phyloP scores from a whole-genome alignment of 1,139 yeast genomes.

The Yueomyces sp. region DNA sequence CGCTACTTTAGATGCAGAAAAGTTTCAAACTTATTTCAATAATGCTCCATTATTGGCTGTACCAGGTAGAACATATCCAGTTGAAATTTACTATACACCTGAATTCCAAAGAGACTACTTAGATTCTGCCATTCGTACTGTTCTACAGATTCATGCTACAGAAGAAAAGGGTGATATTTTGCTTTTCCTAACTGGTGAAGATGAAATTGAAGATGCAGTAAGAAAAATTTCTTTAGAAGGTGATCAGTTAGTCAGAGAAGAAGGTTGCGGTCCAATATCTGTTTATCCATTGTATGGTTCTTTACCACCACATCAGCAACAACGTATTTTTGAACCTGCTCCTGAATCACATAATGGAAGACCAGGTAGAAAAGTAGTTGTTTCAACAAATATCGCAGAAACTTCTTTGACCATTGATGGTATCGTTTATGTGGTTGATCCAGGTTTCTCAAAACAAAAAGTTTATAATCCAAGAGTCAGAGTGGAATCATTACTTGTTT shows the following conservation, averaged over 20 bases:
- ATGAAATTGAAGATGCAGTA: slow-evolving; percentile 95
- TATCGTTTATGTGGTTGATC: slow-evolving; percentile 92
- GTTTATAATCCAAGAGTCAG: slow-evolving; percentile 94
- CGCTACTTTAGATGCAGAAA: slow-evolving; percentile 94
- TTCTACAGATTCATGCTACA: slow-evolving; percentile 89
- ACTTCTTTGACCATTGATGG: slow-evolving; percentile 97
- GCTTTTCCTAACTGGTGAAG: slow-evolving; percentile 90
- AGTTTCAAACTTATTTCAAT: slow-evolving; percentile 80
- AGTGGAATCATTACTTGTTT: slow-evolving; percentile 85
- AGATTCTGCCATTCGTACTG: slow-evolving; percentile 91
- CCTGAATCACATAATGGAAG: slow-evolving; percentile 51
- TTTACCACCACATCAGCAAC: slow-evolving; percentile 90
- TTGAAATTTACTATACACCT: slow-evolving; percentile 91
- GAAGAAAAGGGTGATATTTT: slow-evolving; percentile 90
- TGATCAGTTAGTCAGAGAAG: slow-evolving; percentile 79
- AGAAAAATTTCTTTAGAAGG: slow-evolving; percentile 77
- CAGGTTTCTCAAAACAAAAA: slow-evolving; percentile 93
- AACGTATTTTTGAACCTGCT: slow-evolving; percentile 84
- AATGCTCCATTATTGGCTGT: slow-evolving; percentile 91
- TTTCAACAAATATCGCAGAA: slow-evolving; percentile 96
- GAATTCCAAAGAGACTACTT: slow-evolving; percentile 90
- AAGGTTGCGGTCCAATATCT: slow-evolving; percentile 74
- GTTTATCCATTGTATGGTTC: slow-evolving; percentile 95
- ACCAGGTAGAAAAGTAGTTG: slow-evolving; percentile 86
- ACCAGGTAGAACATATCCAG: slow-evolving; percentile 97